Conservation (phyloP, 2,329 filamentous ascomycete species). For the Blastomyces percursus region DNA sequence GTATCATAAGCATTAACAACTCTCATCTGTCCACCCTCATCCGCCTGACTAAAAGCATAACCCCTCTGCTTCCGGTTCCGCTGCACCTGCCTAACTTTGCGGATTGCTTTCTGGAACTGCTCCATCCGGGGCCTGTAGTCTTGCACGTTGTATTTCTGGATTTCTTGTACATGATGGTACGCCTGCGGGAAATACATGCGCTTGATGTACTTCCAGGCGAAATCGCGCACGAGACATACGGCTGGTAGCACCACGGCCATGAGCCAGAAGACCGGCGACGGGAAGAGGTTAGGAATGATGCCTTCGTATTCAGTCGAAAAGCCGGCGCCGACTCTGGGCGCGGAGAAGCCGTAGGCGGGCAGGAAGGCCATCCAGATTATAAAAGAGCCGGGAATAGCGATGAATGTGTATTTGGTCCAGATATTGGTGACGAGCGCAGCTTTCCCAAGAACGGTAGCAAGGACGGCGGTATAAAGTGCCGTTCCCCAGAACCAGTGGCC, state of each 20-base stretch:
- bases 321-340: conserved; percentile 62
- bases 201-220: conserved; percentile 95
- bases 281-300: conserved; percentile 68
- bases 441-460: conserved; percentile 88
- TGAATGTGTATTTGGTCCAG: conserved; percentile 96
- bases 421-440: conserved; percentile 90
- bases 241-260: conserved; percentile 72
- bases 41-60: conserved; percentile 95
- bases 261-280: conserved; percentile 78
- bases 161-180: conserved; percentile 98
- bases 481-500: conserved; percentile 99
- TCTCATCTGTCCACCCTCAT: conserved; percentile 79
- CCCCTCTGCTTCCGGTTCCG: conserved; percentile 98
- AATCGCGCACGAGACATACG: conserved; percentile 75
- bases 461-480: conserved; percentile 83
- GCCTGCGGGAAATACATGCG: conserved; percentile 93
- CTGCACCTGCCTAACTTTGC: conserved; percentile 95
- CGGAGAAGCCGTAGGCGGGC: conserved; percentile 74
- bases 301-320: conserved; percentile 79
- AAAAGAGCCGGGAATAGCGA: conserved; percentile 91
- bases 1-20: conserved; percentile 97
- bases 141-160: conserved; percentile 99
- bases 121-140: conserved; percentile 98
- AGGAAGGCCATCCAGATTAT: conserved; percentile 84
- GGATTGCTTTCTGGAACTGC: conserved; percentile 98